These are phyloP conservation scores for Talaromyces sp. DNA, from an alignment of 2,329 filamentous ascomycete genomes.

Conservation along the genomic window DNA sequence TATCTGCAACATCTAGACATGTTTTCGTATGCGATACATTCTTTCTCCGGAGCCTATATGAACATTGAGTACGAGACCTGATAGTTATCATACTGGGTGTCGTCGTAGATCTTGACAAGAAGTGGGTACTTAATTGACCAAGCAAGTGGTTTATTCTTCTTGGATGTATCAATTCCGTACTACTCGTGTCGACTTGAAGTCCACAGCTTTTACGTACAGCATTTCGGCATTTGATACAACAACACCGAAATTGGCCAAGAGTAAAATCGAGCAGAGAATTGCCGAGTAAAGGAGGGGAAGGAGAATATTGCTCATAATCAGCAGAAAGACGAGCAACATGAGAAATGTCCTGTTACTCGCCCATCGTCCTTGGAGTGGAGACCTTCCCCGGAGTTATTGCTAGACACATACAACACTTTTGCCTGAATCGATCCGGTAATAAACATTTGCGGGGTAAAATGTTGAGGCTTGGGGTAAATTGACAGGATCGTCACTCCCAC, in stretches of 20 bases:
- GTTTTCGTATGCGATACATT: too few species aligned
- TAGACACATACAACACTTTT: background rate
- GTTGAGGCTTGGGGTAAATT: background rate
- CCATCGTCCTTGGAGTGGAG: background rate
- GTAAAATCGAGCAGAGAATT: background rate
- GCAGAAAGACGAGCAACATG: background rate
- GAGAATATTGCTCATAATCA: background rate
- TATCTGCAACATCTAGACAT: too few species aligned
- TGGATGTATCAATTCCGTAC: too few species aligned
- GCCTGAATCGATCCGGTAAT: background rate
- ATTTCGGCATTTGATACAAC: too few species aligned
- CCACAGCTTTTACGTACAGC: too few species aligned
- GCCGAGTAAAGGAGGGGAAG: background rate
- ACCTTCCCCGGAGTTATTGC: background rate
- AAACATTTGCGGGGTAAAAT: background rate
- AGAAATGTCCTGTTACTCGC: background rate
- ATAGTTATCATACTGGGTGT: too few species aligned
- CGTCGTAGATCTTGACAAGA: too few species aligned
- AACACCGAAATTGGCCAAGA: background rate
- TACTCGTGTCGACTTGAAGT: too few species aligned
- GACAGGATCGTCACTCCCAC: background rate
- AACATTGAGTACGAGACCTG: too few species aligned
- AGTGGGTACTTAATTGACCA: too few species aligned
- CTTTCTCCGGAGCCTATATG: too few species aligned
- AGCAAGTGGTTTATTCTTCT: too few species aligned